These are phyloP conservation scores for Cardamine occulta DNA, from an alignment of 345 rosid species.

Conservation along the genomic window DNA sequence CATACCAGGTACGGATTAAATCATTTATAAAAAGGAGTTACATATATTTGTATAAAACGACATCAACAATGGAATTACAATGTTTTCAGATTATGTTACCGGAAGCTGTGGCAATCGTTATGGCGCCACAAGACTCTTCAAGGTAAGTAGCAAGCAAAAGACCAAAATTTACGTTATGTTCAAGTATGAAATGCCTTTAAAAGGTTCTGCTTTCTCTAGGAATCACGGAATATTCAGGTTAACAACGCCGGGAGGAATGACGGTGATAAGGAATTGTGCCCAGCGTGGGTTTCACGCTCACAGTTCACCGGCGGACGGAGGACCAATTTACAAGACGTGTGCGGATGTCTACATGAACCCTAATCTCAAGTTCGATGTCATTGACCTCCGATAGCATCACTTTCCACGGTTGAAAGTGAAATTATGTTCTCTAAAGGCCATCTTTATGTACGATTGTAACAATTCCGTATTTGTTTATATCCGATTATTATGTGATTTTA, in stretches of 20 bases:
- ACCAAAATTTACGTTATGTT: background rate
- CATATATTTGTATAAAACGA: too few relatives aligned
- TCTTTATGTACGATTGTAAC: conserved; percentile 19
- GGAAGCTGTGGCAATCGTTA: conserved; percentile 95
- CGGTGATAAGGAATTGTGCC: conserved; percentile 84
- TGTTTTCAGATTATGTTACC: conserved; percentile 86
- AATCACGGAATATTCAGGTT: conserved; percentile 88
- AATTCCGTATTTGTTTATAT: conserved; percentile 22
- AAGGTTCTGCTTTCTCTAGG: conserved; percentile 40
- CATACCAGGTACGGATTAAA: conserved; percentile 73
- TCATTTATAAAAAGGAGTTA: too few relatives aligned
- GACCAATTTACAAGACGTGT: conserved; percentile 82
- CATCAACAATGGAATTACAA: too few relatives aligned
- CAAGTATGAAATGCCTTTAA: too few relatives aligned
- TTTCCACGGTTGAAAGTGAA: background rate
- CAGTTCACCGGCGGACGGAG: conserved; percentile 76
- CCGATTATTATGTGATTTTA: conserved; percentile 15
- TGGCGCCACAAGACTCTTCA: conserved; percentile 86
- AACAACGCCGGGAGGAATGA: conserved; percentile 94
- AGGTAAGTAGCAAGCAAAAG: conserved; percentile 49
- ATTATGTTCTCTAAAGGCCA: conserved; percentile 14
- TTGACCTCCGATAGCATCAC: conserved; percentile 72
- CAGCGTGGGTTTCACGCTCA: conserved; percentile 92
- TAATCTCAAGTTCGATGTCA: conserved; percentile 69
- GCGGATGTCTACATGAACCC: conserved; percentile 94